Evolutionary conservation across 106 monocot genomes (phyloP), one percentile per base, ranked within the genome.

Genomic region (Vanilla planifolia): DNA sequence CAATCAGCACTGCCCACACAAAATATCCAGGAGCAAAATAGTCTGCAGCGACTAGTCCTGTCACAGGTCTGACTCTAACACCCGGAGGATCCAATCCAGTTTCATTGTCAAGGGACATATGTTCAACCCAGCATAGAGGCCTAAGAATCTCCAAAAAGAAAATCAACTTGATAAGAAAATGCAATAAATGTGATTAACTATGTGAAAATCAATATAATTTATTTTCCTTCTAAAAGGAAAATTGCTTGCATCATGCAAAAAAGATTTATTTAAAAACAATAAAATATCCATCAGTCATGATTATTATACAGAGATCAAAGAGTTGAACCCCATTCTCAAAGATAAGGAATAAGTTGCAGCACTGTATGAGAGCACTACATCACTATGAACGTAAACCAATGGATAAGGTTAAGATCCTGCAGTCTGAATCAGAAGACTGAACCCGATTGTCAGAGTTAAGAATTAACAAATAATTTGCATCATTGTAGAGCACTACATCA

Each of bases 41-140:
- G 64, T 99, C 98, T 30, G 98, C 98, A 26, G 98, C 98, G 5
- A 99, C 98, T 73, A 99, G 92, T 34, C 98, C 98, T 23, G 79
- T 88, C 3, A 99, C 92, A 28, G 98, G 85, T 52, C 98, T 81
- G 42, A 99, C 75, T 68, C 92, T 81, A 52, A 99, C 68, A 43
- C 88, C 88, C 33, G 85, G 65, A 55, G 92, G 92, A 73, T 99
- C 98, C 67, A 92, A 69, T 71, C 98, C 98, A 59, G 88, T 92
- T 80, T 99, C 98, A 85, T 99, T 99, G 74, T 99, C 98, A 48
- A 99, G 60, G 21, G 88, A 92, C 98, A 99, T 88, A 66, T 99
- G 98, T 33, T 99, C 98, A 50, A 88, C 81, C 98, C 98, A 99
- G 68, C 98, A 99, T 64, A 83, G 75, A 48, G 98, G 98, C 51